A percentile compares a stretch with the other conserved stretches of the same genome.
Evolutionary conservation across 139 green algal species (phyloP).

Genomic region (Chlamydomonas schloesseri): DNA sequence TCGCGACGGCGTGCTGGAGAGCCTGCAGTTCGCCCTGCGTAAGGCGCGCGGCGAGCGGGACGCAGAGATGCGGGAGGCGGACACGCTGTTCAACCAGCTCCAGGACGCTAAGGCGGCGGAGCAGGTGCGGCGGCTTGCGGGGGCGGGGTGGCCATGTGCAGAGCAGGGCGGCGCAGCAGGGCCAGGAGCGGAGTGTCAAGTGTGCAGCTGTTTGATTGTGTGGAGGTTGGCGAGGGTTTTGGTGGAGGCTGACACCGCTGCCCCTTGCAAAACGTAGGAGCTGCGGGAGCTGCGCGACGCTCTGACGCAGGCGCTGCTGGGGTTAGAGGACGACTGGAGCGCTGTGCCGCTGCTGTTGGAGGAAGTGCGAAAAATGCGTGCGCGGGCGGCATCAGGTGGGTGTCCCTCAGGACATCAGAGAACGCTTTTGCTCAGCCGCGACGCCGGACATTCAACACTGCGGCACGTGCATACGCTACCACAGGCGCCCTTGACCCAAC

Average conservation of each 20-base stretch:
- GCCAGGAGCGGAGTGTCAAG: too few relatives aligned
- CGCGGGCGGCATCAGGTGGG: background rate
- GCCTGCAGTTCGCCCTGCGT: constrained; percentile 39
- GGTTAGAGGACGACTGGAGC: constrained; percentile 24
- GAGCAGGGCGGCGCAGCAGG: too few relatives aligned
- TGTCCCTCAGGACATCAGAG: background rate
- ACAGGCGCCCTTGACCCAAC: constrained; percentile 24
- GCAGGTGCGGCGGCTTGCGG: background rate
- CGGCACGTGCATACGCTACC: background rate
- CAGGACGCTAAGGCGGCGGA: constrained; percentile 23
- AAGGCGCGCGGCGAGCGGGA: constrained; percentile 35
- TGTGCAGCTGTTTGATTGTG: background rate
- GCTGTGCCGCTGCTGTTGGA: background rate
- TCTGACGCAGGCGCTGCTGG: background rate
- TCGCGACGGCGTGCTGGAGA: constrained; percentile 38
- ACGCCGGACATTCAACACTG: background rate
- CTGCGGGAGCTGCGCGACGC: background rate
- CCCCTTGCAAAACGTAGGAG: background rate
- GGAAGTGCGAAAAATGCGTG: background rate
- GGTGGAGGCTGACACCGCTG: background rate
- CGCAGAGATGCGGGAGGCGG: constrained; percentile 17
- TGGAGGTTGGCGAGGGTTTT: background rate
- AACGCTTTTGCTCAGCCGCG: background rate
- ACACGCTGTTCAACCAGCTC: constrained; percentile 39
- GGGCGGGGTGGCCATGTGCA: too few relatives aligned